Evolutionary conservation across 768 basidiomycete species (phyloP).

Genomic region (Lepiota brunneoincarnata): DNA sequence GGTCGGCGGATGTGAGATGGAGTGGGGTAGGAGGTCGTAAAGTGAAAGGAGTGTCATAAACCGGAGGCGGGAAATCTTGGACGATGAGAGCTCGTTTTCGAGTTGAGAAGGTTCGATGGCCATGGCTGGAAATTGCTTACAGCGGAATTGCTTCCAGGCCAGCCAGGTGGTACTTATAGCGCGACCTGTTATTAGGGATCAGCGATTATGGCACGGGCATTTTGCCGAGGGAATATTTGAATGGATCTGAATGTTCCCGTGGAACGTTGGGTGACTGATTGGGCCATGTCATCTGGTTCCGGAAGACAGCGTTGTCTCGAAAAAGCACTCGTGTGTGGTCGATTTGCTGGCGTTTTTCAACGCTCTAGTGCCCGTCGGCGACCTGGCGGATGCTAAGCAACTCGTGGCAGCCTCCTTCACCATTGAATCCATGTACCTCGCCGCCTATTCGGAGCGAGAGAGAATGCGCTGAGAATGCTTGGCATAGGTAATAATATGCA

Average conservation of each 20-base stretch:
- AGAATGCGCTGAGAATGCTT: neutral
- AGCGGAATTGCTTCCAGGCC: neutral
- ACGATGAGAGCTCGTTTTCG: neutral
- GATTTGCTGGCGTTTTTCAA: neutral
- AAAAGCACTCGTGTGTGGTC: neutral
- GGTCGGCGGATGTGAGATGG: slow-evolving; percentile 27
- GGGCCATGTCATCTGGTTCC: neutral
- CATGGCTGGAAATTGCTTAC: neutral
- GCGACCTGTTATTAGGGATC: neutral
- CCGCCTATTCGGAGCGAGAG: neutral
- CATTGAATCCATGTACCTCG: neutral
- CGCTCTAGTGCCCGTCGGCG: neutral
- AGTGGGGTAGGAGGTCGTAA: slow-evolving; percentile 30
- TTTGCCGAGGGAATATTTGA: slow-evolving; percentile 3
- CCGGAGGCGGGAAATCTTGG: slow-evolving; percentile 22
- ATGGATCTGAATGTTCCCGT: neutral
- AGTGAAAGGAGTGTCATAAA: slow-evolving; percentile 28
- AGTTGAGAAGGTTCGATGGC: slow-evolving; percentile 1
- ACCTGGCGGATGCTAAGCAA: too few species aligned
- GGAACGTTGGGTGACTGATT: neutral
- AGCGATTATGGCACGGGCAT: slow-evolving; percentile 1
- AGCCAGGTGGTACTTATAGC: slow-evolving; percentile 5
- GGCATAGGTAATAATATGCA: neutral
- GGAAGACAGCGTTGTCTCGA: slow-evolving; percentile 3
- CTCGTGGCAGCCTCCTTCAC: neutral